Conservation (phyloP, 2,329 filamentous ascomycete genomes). For the Cercospora sp. region DNA sequence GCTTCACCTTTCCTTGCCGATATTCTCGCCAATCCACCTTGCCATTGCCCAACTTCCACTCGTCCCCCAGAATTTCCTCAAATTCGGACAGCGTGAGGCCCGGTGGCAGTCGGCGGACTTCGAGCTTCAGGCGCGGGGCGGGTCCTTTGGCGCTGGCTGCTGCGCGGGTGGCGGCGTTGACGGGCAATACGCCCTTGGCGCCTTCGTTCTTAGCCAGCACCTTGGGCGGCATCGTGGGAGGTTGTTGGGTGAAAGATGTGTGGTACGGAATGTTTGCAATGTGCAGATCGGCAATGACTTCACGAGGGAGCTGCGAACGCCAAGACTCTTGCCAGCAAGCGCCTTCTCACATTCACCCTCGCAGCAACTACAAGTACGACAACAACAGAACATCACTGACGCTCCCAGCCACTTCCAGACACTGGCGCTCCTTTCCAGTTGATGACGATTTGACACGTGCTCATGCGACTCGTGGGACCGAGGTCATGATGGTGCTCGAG, state of each 20-base stretch:
- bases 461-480: background rate
- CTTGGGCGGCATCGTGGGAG: constrained; percentile 36
- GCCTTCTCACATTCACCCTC: background rate
- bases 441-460: background rate
- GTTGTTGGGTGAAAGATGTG: background rate
- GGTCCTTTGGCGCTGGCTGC: constrained; percentile 44
- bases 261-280: background rate
- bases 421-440: no score
- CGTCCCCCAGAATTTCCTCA: constrained; percentile 66
- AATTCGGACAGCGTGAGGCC: constrained; percentile 82
- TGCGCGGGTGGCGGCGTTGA: constrained; percentile 37
- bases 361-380: background rate
- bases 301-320: background rate
- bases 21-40: constrained; percentile 84
- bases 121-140: constrained; percentile 73
- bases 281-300: constrained; percentile 12
- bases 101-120: constrained; percentile 81
- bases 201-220: constrained; percentile 35
- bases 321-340: background rate
- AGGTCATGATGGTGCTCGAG: background rate
- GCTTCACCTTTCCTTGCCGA: constrained; percentile 71
- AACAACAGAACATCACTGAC: no score
- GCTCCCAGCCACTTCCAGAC: background rate
- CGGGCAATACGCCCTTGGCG: constrained; percentile 34
- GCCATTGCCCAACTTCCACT: constrained; percentile 78